Percentiles rank a stretch among this genome's conserved stretches.
These are phyloP conservation scores for Batrachochytrium dendrobatidis DNA, from an alignment of 371 early-diverging fungal genomes.

Conservation along the genomic window DNA sequence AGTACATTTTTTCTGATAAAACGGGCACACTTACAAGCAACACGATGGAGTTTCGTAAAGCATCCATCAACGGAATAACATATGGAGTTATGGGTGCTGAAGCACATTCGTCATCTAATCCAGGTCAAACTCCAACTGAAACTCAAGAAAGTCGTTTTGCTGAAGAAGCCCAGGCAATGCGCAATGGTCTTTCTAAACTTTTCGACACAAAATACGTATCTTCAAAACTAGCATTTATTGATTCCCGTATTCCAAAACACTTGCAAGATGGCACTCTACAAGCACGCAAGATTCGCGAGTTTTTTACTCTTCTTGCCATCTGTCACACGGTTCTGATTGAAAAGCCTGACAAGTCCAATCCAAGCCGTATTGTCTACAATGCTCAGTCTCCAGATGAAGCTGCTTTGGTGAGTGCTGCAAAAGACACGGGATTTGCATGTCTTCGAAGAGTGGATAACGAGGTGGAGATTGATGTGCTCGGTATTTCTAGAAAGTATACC, in stretches of 20 bases:
- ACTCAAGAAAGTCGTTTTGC: slow-evolving; percentile 29
- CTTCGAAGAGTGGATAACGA: slow-evolving; percentile 50
- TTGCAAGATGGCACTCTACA: slow-evolving; percentile 34
- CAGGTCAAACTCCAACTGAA: slow-evolving; percentile 50
- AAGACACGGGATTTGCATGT: slow-evolving; percentile 84
- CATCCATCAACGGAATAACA: slow-evolving; percentile 68
- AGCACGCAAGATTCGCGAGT: slow-evolving; percentile 53
- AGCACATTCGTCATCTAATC: slow-evolving; percentile 22
- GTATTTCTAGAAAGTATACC: slow-evolving; percentile 34
- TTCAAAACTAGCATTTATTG: slow-evolving; percentile 69
- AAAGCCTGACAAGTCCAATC: slow-evolving; percentile 17
- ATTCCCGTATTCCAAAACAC: slow-evolving; percentile 66
- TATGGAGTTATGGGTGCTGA: slow-evolving; percentile 61
- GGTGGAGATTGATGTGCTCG: slow-evolving; percentile 35
- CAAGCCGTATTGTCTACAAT: slow-evolving; percentile 51
- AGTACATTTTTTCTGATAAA: slow-evolving; percentile 94
- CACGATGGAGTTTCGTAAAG: slow-evolving; percentile 84
- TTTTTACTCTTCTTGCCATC: slow-evolving; percentile 76
- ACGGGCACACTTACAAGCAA: slow-evolving; percentile 98
- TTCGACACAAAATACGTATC: slow-evolving; percentile 70
- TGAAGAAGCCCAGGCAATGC: slow-evolving; percentile 25
- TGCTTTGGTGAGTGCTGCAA: slow-evolving; percentile 82
- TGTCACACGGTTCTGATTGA: slow-evolving; percentile 94
- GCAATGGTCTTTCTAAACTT: slow-evolving; percentile 43
- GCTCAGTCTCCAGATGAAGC: slow-evolving; percentile 96